Evolutionary conservation across 202 grass and related monocot species (phyloP).

Genomic region (Hordeum pubiflorum): DNA sequence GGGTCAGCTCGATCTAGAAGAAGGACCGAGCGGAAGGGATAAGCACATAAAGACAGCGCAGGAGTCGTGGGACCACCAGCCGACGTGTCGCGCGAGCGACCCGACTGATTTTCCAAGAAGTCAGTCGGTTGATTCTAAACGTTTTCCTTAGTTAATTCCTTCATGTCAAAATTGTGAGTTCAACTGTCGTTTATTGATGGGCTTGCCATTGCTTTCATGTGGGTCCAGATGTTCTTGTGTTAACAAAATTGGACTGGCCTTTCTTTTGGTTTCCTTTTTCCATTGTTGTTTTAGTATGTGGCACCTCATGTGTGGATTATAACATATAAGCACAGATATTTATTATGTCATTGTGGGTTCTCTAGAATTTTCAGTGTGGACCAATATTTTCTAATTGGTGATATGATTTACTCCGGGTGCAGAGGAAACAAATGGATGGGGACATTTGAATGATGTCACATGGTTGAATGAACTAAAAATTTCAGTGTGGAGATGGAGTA

Average conservation of each 20-base stretch:
- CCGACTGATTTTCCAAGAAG: too few species aligned
- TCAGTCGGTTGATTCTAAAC: too few species aligned
- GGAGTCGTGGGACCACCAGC: too few species aligned
- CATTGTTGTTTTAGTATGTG: neutral
- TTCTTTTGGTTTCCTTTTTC: neutral
- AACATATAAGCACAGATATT: neutral
- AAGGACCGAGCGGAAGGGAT: too few species aligned
- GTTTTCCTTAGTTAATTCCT: neutral
- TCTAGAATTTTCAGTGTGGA: neutral
- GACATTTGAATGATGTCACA: slow-evolving; percentile 14
- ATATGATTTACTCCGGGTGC: neutral
- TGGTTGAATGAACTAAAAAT: neutral
- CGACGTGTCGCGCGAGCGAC: too few species aligned
- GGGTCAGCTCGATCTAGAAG: too few species aligned
- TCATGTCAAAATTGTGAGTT: neutral
- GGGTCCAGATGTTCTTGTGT: neutral
- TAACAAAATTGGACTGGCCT: neutral
- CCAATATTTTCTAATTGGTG: neutral
- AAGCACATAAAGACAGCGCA: too few species aligned
- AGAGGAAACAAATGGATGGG: slow-evolving; percentile 1
- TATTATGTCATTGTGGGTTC: neutral
- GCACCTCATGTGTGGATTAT: neutral
- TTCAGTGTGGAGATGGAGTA: neutral
- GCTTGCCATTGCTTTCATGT: neutral
- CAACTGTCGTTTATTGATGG: neutral